Evolutionary conservation across 176 grass and related monocot species (phyloP), one percentile per base, ranked within the genome.

Genomic region (Juncus inflexus): DNA sequence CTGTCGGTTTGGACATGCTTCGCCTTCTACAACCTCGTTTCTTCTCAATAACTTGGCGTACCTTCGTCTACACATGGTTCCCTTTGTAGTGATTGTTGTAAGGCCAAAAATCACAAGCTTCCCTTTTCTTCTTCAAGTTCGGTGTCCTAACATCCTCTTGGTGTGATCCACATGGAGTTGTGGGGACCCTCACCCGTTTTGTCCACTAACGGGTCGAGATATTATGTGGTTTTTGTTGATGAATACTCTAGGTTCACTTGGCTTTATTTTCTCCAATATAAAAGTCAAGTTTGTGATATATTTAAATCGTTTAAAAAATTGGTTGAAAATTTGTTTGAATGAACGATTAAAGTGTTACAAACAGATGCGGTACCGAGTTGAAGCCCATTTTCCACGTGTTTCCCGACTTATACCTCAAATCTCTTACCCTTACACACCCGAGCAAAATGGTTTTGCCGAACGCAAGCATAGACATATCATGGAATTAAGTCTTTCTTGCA

Each of bases 391-490:
- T 45, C 12, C 13, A 3, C 0, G 3, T 42, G 3, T 41, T 11
- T 3, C 52, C 52, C 15, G 40, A 50, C n/a, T 61, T 74, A 3
- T 42, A 12, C 8, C 49, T 14, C 37, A 15, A 0, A 3, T 74
- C 2, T 74, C 57, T 10, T 74, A 13, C 11, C 57, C 15, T 35
- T 12, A 62, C 35, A 74, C 56, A 3, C 56, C 39, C 36, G 4
- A 74, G 9, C 14, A 62, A 74, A 64, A 74, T 74, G 15, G 16
- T 4, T 3, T 6, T 1, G 42, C 3, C 6, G 58, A 74, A 12
- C 11, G 58, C 0, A 74, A 60, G 35, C 70, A 74, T 9, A 28
- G 6, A 39, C 57, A 74, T n/a, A 51, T 74, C 7, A 19, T 74
- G 12, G 58, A 74, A 55, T 52, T 62, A 14, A 2, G 9, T 4